phyloP scores from a whole-genome alignment of 1,284 basidiomycete species.

The Pulchroboletus neoregius region DNA sequence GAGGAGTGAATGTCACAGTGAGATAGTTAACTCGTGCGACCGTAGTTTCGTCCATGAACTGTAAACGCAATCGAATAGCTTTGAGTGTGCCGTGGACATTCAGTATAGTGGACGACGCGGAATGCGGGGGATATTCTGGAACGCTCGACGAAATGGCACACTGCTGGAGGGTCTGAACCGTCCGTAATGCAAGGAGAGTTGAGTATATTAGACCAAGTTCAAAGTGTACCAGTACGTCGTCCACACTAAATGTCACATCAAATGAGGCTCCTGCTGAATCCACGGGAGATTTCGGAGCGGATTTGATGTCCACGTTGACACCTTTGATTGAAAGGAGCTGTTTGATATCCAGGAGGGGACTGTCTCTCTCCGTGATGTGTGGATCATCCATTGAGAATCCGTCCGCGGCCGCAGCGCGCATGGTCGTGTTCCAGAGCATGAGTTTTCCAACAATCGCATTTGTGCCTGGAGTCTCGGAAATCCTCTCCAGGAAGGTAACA shows the following conservation, averaged over 20 bases:
- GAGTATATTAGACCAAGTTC: constrained; percentile 76
- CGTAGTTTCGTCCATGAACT: constrained; percentile 46
- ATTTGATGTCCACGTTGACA: constrained; percentile 36
- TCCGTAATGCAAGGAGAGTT: constrained; percentile 60
- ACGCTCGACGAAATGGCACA: constrained; percentile 30
- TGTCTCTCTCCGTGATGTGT: constrained; percentile 49
- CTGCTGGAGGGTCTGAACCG: constrained; percentile 43
- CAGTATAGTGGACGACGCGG: constrained; percentile 18
- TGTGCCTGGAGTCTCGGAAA: constrained; percentile 32
- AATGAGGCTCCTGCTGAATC: constrained; percentile 12
- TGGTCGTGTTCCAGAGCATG: constrained; percentile 43
- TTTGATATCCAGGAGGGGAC: constrained; percentile 38
- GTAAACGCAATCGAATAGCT: constrained; percentile 45
- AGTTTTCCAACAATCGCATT: constrained; percentile 42
- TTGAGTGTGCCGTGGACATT: constrained; percentile 37
- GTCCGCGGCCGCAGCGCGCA: constrained; percentile 61
- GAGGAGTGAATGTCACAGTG: constrained; percentile 22
- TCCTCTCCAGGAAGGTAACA: constrained; percentile 47
- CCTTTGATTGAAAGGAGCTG: constrained; percentile 48
- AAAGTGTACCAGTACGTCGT: constrained; percentile 45
- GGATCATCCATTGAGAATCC: constrained; percentile 62
- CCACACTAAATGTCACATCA: constrained; percentile 25
- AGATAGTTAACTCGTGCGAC: constrained; percentile 48
- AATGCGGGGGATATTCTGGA: constrained; percentile 9
- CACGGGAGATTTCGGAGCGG: constrained; percentile 28